Percentiles rank a stretch among this genome's conserved stretches.
Conservation (phyloP, 169 alveolate species). For the Cyclospora cayetanensis region DNA sequence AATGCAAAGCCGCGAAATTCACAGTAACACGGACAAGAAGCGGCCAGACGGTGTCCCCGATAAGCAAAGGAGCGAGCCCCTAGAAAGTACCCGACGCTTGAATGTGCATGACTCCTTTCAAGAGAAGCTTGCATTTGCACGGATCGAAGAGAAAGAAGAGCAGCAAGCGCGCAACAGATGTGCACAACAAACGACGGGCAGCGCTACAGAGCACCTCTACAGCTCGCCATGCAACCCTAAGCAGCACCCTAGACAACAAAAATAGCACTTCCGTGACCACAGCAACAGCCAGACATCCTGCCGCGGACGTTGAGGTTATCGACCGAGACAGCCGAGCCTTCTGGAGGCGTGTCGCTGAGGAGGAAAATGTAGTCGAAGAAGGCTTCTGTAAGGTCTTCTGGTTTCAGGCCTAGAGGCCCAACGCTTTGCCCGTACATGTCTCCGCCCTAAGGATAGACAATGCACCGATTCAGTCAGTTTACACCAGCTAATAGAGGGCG, state of each 20-base stretch:
- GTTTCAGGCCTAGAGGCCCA: conserved; percentile 88
- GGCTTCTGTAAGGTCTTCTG: conserved; percentile 92
- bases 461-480: background rate
- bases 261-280: background rate
- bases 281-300: conserved; percentile 49
- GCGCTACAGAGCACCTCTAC: too few species aligned
- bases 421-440: conserved; percentile 84
- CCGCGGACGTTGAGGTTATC: conserved; percentile 67
- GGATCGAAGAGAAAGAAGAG: background rate
- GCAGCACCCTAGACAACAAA: background rate
- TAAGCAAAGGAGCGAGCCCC: background rate
- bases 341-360: conserved; percentile 63
- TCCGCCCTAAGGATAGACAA: conserved; percentile 16
- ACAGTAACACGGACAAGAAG: too few species aligned
- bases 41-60: too few species aligned
- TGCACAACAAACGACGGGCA: too few species aligned
- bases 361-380: conserved; percentile 92
- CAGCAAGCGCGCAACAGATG: too few species aligned
- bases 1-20: too few species aligned
- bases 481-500: background rate
- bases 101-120: background rate
- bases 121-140: background rate
- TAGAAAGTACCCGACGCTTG: background rate
- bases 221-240: background rate
- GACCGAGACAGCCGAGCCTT: background rate